These are phyloP conservation scores for Telopea speciosissima DNA, from an alignment of 177 flowering plant genomes.

Conservation along the genomic window DNA sequence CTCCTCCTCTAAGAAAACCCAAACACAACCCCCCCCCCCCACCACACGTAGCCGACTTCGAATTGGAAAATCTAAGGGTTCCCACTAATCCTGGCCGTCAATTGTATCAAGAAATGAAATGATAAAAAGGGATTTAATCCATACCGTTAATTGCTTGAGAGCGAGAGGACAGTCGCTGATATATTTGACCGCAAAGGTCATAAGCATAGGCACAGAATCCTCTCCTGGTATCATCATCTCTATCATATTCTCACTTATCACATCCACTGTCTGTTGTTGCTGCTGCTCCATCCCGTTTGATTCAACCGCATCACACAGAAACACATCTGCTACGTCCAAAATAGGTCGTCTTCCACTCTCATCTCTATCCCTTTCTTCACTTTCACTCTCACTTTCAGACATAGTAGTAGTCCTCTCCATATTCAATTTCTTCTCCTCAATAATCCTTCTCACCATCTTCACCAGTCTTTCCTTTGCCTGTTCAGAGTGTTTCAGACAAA, in stretches of 20 bases:
- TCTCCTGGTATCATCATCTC: slow-evolving; percentile 99
- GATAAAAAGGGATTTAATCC: neutral
- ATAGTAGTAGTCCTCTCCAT: slow-evolving; percentile 19
- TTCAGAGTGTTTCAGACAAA: neutral
- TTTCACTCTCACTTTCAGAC: no score
- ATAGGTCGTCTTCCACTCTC: slow-evolving; percentile 4
- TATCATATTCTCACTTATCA: slow-evolving; percentile 54
- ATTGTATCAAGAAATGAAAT: neutral
- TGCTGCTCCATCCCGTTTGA: slow-evolving; percentile 29
- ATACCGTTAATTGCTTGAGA: slow-evolving; percentile 49
- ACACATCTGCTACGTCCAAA: slow-evolving; percentile 54
- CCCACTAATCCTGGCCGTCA: neutral
- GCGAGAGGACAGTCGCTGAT: slow-evolving; percentile 67
- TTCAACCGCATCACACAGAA: slow-evolving; percentile 47
- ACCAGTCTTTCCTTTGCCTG: slow-evolving; percentile 79
- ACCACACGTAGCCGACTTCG: no score
- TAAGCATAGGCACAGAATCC: slow-evolving; percentile 74
- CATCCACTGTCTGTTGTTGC: slow-evolving; percentile 46
- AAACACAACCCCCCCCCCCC: no score
- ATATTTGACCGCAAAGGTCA: slow-evolving; percentile 86
- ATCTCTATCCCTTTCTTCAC: neutral
- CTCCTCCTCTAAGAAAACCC: no score
- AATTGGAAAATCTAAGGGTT: neutral
- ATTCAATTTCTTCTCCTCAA: slow-evolving; percentile 46
- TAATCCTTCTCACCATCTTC: slow-evolving; percentile 45